Conservation (phyloP, 2,329 filamentous ascomycete species). For the Madurella mycetomatis region DNA sequence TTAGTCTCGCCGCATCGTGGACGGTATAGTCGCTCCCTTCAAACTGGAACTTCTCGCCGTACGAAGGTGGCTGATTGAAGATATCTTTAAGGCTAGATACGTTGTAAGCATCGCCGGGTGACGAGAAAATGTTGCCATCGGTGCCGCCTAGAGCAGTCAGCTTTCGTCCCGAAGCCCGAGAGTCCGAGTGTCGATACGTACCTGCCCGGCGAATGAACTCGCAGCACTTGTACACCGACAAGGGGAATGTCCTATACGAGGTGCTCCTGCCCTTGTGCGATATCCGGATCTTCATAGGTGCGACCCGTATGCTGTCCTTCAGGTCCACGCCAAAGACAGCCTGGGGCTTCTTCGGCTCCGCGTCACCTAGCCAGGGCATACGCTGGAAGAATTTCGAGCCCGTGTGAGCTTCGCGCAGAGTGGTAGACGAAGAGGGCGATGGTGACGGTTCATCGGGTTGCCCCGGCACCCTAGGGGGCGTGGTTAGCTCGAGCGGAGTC, state of each 20-base stretch:
- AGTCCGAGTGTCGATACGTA: background rate
- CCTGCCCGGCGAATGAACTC: slow-evolving; percentile 22
- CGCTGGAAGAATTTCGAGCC: slow-evolving; percentile 12
- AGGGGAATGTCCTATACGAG: slow-evolving; percentile 22
- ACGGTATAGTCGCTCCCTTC: slow-evolving; percentile 20
- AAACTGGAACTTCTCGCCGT: slow-evolving; percentile 24
- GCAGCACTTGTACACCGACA: slow-evolving; percentile 25
- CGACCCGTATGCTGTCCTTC: slow-evolving; percentile 21
- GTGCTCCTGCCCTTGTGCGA: slow-evolving; percentile 24
- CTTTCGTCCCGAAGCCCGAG: too few species aligned
- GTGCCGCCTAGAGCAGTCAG: slow-evolving; percentile 5
- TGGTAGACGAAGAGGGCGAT: background rate
- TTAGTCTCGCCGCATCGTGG: slow-evolving; percentile 23
- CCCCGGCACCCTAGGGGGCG: background rate
- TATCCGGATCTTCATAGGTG: slow-evolving; percentile 23
- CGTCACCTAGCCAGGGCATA: slow-evolving; percentile 14
- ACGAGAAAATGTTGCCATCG: slow-evolving; percentile 19
- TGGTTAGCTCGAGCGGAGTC: slow-evolving; percentile 17
- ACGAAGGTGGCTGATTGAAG: slow-evolving; percentile 19
- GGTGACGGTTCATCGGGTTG: slow-evolving; percentile 2
- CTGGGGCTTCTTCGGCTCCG: slow-evolving; percentile 1
- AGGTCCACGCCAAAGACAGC: slow-evolving; percentile 23
- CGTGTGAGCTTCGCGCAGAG: background rate
- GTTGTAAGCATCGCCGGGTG: slow-evolving; percentile 20
- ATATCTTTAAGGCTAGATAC: slow-evolving; percentile 18